Base-by-base conservation (phyloP, 768 basidiomycete species). In the Amanita pallidorosea region DNA sequence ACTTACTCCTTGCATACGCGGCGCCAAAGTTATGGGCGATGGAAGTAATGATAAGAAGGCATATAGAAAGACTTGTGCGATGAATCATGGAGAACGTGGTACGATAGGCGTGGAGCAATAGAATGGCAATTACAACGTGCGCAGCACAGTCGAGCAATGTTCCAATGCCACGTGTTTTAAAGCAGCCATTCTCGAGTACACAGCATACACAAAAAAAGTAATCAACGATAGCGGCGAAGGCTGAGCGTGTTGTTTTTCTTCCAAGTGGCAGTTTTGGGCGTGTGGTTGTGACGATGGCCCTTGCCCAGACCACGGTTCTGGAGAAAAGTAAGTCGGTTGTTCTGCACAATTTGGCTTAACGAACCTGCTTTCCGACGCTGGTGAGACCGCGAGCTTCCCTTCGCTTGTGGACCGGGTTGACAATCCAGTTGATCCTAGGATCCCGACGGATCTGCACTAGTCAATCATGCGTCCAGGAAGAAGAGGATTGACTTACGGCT, bases 371-470 rank as follows among this genome's bases (percentile, higher is more conserved):
- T 61, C 96, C 96, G 55, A 88, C 81, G 65, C 87, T 84, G 65
- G 96, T 99, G 60, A 99, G 90, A 56, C 96, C 96, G 68, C 96
- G 92, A 60, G 90, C 81, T 70, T 99, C 96, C 63, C 96, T 85
- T 65, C 87, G 90, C 74, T 97, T 99, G 85, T 99, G 96, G 45
- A 98, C 95, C 27, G 96, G 88, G 68, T 94, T 93, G 64, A 79
- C 73, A 72, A 99, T 99, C 96, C 95, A 99, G 84, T 89, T 98
- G 76, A 99, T 97, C 63, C 90, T 82, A 57, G 96, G 75, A 67
- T 99, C 94, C 57, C 94, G 89, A 57, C 92, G 90, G 70, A 98
- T 85, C 83, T 88, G 58, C 31, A 49, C 52, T 36, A 51, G n/a
- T 66, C 43, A 37, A 60, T 51, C 36, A 18, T 40, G 25, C 29